phyloP scores from a whole-genome alignment of 768 basidiomycete species.

The Lactarius psammicola region DNA sequence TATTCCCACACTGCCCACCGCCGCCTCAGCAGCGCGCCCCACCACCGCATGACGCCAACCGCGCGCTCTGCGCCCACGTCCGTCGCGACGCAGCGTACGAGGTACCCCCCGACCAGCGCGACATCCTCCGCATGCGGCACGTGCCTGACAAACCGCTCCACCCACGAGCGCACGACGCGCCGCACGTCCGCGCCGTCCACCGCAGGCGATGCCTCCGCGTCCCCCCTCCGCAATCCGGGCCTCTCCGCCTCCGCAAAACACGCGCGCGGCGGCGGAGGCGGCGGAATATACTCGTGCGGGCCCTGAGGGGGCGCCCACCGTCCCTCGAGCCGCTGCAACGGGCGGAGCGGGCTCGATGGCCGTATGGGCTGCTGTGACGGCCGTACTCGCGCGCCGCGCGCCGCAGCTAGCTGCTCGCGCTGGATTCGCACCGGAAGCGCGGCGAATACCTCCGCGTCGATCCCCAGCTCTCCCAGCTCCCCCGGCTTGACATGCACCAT shows the following conservation, averaged over 20 bases:
- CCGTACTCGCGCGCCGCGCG: conserved; percentile 45
- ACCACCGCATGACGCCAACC: conserved; percentile 75
- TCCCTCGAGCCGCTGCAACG: conserved; percentile 48
- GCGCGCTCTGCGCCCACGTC: conserved; percentile 72
- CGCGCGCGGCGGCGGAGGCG: conserved; percentile 56
- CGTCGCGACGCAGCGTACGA: conserved; percentile 66
- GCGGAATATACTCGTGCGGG: conserved; percentile 39
- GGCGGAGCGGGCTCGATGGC: conserved; percentile 39
- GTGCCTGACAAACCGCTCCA: conserved; percentile 55
- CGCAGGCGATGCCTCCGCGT: conserved; percentile 52
- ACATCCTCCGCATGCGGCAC: conserved; percentile 75
- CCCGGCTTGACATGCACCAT: conserved; percentile 47
- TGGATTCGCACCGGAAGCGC: conserved; percentile 65
- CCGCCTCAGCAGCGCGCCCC: conserved; percentile 67
- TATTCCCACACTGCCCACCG: conserved; percentile 60
- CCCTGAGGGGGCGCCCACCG: conserved; percentile 38
- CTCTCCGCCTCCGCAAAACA: conserved; percentile 54
- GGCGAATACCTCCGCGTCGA: conserved; percentile 73
- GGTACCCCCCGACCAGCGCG: conserved; percentile 68
- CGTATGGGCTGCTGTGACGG: conserved; percentile 22
- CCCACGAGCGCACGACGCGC: conserved; percentile 71
- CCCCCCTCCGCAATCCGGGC: conserved; percentile 46
- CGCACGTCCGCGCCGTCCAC: conserved; percentile 73
- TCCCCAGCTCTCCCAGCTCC: conserved; percentile 60
- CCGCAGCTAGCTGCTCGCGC: conserved; percentile 67